A percentile compares a stretch with the other conserved stretches of the same genome.
phyloP scores from a whole-genome alignment of 345 rosid species.

The Melaleuca alternifolia region DNA sequence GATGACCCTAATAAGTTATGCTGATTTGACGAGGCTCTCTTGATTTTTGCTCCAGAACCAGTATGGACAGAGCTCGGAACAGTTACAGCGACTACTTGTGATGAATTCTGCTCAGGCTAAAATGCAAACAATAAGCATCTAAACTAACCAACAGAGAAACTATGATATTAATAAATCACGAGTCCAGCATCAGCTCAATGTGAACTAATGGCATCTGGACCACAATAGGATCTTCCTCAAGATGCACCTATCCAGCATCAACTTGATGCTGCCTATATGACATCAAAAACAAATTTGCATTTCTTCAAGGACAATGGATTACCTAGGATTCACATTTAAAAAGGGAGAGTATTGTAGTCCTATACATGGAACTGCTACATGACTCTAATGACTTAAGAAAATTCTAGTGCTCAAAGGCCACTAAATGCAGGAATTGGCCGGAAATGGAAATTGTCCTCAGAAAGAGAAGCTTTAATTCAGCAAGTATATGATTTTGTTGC shows the following conservation, averaged over 20 bases:
- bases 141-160: not conserved
- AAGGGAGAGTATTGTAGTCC: not conserved
- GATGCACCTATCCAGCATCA: not conserved
- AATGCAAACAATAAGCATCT: not conserved
- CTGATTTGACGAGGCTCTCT: conserved; percentile 49
- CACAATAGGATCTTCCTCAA: not conserved
- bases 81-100: conserved; percentile 29
- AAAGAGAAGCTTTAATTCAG: not conserved
- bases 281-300: not conserved
- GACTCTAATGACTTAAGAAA: not conserved
- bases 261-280: not conserved
- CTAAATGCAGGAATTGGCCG: not conserved
- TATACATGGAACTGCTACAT: not conserved
- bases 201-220: not conserved
- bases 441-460: not conserved
- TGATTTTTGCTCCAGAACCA: conserved; percentile 91
- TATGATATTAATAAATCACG: not conserved
- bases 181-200: not conserved
- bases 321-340: not conserved
- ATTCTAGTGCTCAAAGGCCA: not conserved
- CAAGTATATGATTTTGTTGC: not conserved
- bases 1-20: conserved; percentile 39
- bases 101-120: conserved; percentile 30
- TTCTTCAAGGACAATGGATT: not conserved
- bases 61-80: conserved; percentile 28